Conservation (phyloP, 306 rosid species). For the Quercus dentata region DNA sequence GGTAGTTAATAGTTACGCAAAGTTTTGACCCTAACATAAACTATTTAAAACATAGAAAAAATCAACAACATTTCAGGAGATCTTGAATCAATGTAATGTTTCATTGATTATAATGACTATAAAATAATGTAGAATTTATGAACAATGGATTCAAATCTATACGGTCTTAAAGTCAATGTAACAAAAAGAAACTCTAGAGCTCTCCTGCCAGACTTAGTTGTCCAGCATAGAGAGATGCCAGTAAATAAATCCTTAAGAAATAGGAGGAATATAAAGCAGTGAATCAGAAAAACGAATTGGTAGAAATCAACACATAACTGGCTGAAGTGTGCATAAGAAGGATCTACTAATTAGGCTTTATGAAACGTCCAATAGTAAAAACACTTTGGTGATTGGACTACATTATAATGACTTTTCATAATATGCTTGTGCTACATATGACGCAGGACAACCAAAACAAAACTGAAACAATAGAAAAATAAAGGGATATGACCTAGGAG, state of each 20-base stretch:
- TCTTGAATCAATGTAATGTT: background rate
- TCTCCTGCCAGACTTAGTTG: background rate
- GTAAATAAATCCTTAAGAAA: background rate
- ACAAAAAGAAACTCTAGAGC: background rate
- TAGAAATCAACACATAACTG: background rate
- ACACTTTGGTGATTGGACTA: background rate
- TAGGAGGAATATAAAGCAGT: background rate
- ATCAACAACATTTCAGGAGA: background rate
- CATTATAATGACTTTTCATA: background rate
- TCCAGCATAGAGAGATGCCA: background rate
- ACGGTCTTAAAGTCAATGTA: background rate
- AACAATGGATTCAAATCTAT: background rate
- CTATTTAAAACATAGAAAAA: background rate
- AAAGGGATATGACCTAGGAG: too few species aligned
- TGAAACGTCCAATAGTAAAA: background rate
- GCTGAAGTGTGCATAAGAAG: background rate
- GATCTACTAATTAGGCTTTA: background rate
- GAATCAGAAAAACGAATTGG: background rate
- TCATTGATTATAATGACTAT: background rate
- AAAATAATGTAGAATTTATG: background rate
- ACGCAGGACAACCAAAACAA: too few species aligned
- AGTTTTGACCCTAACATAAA: background rate
- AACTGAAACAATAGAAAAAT: too few species aligned
- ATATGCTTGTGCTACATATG: background rate
- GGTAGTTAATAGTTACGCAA: background rate